Evolutionary conservation across 345 rosid genomes (phyloP).

Genomic region (Boechera retrofracta): DNA sequence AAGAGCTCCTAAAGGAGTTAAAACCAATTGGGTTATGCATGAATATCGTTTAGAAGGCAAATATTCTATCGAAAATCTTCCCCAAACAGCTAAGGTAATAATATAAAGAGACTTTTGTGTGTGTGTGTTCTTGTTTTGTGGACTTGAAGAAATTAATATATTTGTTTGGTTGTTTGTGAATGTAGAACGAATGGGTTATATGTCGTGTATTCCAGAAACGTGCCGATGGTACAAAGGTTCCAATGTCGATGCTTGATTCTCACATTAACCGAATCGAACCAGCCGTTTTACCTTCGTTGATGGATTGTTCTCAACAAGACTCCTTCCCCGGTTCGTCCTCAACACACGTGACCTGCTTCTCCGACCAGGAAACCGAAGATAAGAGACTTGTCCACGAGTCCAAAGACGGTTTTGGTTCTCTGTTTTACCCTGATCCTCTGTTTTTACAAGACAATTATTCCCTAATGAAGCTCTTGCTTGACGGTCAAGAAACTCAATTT

Average conservation of each 20-base stretch:
- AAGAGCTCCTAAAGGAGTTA: conserved; percentile 83
- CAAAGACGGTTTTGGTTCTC: conserved; percentile 46
- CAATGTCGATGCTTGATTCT: conserved; percentile 46
- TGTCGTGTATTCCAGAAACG: conserved; percentile 75
- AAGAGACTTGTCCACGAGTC: conserved; percentile 47
- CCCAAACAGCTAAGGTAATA: conserved; percentile 63
- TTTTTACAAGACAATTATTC: conserved; percentile 58
- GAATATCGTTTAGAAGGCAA: conserved; percentile 83
- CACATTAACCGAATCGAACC: conserved; percentile 42
- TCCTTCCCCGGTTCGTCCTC: conserved; percentile 39
- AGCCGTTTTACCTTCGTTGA: conserved; percentile 59
- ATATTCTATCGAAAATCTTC: conserved; percentile 57
- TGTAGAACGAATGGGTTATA: conserved; percentile 85
- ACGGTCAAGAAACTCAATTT: conserved; percentile 44
- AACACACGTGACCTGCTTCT: conserved; percentile 91
- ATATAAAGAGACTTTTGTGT: background rate
- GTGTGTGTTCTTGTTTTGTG: background rate
- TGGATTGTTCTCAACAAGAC: conserved; percentile 58
- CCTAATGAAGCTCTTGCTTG: conserved; percentile 56
- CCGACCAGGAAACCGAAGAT: conserved; percentile 56
- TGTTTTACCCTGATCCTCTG: conserved; percentile 54
- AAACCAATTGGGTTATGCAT: conserved; percentile 89
- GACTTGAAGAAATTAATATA: background rate
- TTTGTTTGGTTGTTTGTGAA: conserved; percentile 25
- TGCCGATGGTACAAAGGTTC: conserved; percentile 58